Percentiles rank a stretch among this genome's conserved stretches.
Evolutionary conservation across 257 asterid genomes (phyloP).

Genomic region (Buddleja alternifolia): DNA sequence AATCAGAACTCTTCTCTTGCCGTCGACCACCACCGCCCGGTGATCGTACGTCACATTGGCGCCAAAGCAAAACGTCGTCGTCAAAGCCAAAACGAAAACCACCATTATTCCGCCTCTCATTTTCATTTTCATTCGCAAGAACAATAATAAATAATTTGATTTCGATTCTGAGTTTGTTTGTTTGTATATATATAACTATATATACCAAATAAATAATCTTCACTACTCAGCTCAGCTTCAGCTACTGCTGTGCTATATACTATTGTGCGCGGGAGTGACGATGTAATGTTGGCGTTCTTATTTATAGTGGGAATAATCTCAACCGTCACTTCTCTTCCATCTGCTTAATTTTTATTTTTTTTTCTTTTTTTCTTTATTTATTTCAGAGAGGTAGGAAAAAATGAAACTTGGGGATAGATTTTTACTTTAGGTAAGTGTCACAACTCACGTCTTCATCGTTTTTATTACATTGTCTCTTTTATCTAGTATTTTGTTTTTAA

Average conservation of each 20-base stretch:
- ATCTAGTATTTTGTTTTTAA: no score
- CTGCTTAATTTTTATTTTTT: not conserved
- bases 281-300: not conserved
- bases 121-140: no score
- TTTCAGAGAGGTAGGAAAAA: not conserved
- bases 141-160: no score
- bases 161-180: no score
- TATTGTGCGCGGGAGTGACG: slow-evolving; percentile 23
- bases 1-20: slow-evolving; percentile 39
- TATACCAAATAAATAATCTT: no score
- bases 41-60: slow-evolving; percentile 59
- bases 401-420: no score
- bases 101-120: slow-evolving; percentile 21
- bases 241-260: slow-evolving; percentile 10
- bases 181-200: no score
- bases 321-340: no score
- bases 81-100: slow-evolving; percentile 24
- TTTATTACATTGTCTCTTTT: no score
- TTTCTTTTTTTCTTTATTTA: not conserved
- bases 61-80: slow-evolving; percentile 36
- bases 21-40: slow-evolving; percentile 47
- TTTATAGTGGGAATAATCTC: not conserved
- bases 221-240: slow-evolving; percentile 10
- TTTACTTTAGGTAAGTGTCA: no score
- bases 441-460: no score